Conservation (phyloP, 169 alveolate species). For the Eimeria maxima region DNA sequence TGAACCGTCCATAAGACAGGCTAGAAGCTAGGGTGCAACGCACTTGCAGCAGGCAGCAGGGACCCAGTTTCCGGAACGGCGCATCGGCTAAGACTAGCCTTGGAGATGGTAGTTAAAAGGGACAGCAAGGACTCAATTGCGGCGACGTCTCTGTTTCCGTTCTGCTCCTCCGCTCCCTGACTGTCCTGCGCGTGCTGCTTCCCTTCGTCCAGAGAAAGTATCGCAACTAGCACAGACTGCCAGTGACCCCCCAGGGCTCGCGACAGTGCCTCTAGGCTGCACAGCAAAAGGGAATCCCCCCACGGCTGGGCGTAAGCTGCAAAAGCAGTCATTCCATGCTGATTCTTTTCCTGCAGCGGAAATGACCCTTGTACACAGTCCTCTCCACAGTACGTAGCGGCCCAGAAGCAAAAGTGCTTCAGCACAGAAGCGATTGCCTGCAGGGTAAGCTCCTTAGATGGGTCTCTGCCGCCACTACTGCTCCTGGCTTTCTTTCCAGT, state of each 20-base stretch:
- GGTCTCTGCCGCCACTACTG: conserved; percentile 10
- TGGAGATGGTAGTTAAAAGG: conserved; percentile 24
- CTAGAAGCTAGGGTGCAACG: background rate
- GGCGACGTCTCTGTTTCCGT: background rate
- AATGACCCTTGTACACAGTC: conserved; percentile 13
- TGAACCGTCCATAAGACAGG: background rate
- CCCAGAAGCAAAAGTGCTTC: conserved; percentile 67
- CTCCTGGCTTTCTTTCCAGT: background rate
- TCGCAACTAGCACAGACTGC: conserved; percentile 33
- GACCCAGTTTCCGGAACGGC: conserved; percentile 49
- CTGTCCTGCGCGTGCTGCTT: conserved; percentile 20
- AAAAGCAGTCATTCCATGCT: conserved; percentile 21
- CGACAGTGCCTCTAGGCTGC: conserved; percentile 72
- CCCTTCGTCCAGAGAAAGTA: background rate
- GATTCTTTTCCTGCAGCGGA: conserved; percentile 44
- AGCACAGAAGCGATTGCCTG: conserved; percentile 68
- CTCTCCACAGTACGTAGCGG: conserved; percentile 51
- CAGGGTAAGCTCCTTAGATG: background rate
- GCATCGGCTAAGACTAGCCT: conserved; percentile 59
- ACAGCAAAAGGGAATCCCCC: conserved; percentile 68
- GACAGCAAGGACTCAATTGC: conserved; percentile 56
- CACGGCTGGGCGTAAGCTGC: conserved; percentile 36
- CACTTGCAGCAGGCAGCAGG: conserved; percentile 68
- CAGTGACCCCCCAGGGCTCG: conserved; percentile 28
- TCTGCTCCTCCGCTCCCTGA: background rate